Evolutionary conservation across 2,329 filamentous ascomycete species (phyloP).

Genomic region (Cephalotrichum gorgonifer): DNA sequence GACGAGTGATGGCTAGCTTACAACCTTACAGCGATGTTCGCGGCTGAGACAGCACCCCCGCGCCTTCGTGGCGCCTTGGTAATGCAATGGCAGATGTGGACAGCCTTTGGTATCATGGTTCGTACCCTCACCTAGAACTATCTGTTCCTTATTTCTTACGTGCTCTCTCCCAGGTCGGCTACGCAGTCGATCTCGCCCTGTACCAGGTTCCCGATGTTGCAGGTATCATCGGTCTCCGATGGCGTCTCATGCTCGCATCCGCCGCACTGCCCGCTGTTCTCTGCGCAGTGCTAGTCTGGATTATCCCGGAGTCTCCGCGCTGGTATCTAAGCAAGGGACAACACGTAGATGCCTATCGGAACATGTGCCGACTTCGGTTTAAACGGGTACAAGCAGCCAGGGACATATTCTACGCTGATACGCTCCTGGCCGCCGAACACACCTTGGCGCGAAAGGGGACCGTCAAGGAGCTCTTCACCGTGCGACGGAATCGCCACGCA

Average conservation of each 20-base stretch:
- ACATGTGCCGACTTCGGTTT: constrained; percentile 35
- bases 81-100: constrained; percentile 41
- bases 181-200: constrained; percentile 50
- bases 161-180: constrained; percentile 32
- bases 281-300: constrained; percentile 42
- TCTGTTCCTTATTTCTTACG: not conserved
- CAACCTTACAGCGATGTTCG: constrained; percentile 43
- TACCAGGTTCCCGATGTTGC: constrained; percentile 42
- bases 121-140: not conserved
- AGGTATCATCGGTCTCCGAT: constrained; percentile 45
- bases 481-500: constrained; percentile 52
- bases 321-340: constrained; percentile 39
- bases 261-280: constrained; percentile 52
- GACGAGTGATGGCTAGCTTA: not conserved
- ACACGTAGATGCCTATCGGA: constrained; percentile 33
- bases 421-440: constrained; percentile 45
- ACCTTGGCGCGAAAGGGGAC: constrained; percentile 23
- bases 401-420: constrained; percentile 46
- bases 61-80: constrained; percentile 56
- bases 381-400: constrained; percentile 43
- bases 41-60: constrained; percentile 56
- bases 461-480: constrained; percentile 46
- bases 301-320: constrained; percentile 36
- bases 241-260: constrained; percentile 61
- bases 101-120: constrained; percentile 41